phyloP scores from a whole-genome alignment of 1,139 yeast genomes.

The Yamadazyma mexicana region DNA sequence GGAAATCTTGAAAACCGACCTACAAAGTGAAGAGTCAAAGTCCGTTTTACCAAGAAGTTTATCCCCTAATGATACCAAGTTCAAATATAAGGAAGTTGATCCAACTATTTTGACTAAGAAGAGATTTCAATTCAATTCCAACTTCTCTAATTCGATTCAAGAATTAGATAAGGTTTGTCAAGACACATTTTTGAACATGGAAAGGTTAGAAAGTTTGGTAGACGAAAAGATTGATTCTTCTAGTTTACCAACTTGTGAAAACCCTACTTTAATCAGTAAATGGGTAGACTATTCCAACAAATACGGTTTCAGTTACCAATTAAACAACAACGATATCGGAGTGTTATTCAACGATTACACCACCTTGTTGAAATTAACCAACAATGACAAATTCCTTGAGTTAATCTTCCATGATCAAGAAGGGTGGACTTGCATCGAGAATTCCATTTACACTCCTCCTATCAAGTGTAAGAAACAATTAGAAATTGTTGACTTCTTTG shows the following conservation, averaged over 20 bases:
- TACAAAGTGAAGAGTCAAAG: slow-evolving; percentile 67
- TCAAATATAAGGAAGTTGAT: slow-evolving; percentile 77
- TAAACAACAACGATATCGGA: slow-evolving; percentile 90
- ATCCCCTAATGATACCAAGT: slow-evolving; percentile 90
- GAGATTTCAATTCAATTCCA: slow-evolving; percentile 44
- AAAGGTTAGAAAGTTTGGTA: slow-evolving; percentile 37
- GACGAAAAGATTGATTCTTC: slow-evolving; percentile 33
- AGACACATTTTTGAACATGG: slow-evolving; percentile 45
- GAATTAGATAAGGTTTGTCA: slow-evolving; percentile 39
- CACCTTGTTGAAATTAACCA: slow-evolving; percentile 69
- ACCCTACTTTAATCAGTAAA: slow-evolving; percentile 79
- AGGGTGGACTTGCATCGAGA: slow-evolving; percentile 76
- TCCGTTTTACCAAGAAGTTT: slow-evolving; percentile 81
- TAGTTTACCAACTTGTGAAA: slow-evolving; percentile 50
- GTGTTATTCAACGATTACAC: slow-evolving; percentile 84
- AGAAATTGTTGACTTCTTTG: slow-evolving; percentile 81
- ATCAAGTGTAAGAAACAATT: slow-evolving; percentile 65
- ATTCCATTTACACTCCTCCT: slow-evolving; percentile 57
- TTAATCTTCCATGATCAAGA: slow-evolving; percentile 58
- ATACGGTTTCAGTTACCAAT: slow-evolving; percentile 92
- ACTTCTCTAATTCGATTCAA: slow-evolving; percentile 39
- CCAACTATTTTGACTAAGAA: slow-evolving; percentile 38
- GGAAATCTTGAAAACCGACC: slow-evolving; percentile 67
- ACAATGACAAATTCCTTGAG: slow-evolving; percentile 63
- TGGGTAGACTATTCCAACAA: slow-evolving; percentile 98